phyloP scores from a whole-genome alignment of 2,329 filamentous ascomycete species.

The Trichoderma sp. region DNA sequence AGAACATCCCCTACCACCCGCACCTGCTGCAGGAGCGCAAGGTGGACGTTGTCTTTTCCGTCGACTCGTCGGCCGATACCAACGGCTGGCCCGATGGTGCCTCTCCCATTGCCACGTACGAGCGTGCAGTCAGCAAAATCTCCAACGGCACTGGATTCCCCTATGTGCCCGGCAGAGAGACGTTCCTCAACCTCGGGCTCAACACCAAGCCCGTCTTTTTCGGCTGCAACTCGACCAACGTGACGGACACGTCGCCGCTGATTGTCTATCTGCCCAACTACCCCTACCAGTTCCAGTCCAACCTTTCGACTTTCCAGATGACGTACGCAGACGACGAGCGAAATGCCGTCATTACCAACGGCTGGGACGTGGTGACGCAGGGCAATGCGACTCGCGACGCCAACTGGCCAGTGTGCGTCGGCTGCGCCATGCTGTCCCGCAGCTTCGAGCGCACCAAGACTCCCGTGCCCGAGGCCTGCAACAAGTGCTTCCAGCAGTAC shows the following conservation, averaged over 20 bases:
- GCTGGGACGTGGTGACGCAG: constrained; percentile 79
- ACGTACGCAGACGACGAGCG: constrained; percentile 66
- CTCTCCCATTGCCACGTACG: constrained; percentile 59
- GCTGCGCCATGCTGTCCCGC: constrained; percentile 80
- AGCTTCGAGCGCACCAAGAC: constrained; percentile 73
- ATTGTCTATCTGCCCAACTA: constrained; percentile 81
- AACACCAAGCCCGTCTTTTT: constrained; percentile 65
- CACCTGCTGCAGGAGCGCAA: constrained; percentile 52
- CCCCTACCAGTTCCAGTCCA: constrained; percentile 75
- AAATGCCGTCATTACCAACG: constrained; percentile 82
- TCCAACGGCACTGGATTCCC: constrained; percentile 61
- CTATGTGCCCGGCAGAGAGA: constrained; percentile 54
- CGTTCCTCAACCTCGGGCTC: constrained; percentile 59
- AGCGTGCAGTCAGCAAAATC: constrained; percentile 51
- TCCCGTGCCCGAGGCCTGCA: constrained; percentile 69
- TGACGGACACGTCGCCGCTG: constrained; percentile 60
- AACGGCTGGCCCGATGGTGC: constrained; percentile 62
- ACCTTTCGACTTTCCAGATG: constrained; percentile 75
- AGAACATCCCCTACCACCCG: constrained; percentile 77
- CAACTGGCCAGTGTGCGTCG: constrained; percentile 81
- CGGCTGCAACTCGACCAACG: constrained; percentile 60
- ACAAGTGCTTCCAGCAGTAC: constrained; percentile 74
- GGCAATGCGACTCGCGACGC: constrained; percentile 74
- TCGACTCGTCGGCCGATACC: constrained; percentile 66
- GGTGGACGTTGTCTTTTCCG: constrained; percentile 65